These are phyloP conservation scores for Venturia effusa DNA, from an alignment of 2,329 filamentous ascomycete genomes.

Conservation along the genomic window DNA sequence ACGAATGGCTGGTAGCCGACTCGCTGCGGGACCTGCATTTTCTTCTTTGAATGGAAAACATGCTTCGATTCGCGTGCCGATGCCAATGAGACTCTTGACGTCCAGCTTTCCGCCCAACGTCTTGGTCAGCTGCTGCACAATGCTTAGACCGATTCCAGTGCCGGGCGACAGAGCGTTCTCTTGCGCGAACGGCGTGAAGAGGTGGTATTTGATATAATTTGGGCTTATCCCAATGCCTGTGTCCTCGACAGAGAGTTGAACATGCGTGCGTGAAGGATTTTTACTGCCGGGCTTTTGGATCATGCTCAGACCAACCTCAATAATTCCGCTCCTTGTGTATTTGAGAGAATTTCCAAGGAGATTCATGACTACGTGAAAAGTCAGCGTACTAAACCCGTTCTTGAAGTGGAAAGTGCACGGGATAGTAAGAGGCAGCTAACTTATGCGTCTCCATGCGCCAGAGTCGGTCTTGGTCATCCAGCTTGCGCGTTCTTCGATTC, in stretches of 20 bases:
- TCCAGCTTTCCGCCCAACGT: conserved; percentile 6
- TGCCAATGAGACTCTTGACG: conserved; percentile 7
- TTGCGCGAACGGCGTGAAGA: conserved; percentile 12
- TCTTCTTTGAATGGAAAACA: background rate
- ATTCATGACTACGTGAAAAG: conserved; percentile 12
- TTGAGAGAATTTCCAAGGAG: conserved; percentile 15
- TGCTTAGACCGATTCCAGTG: conserved; percentile 11
- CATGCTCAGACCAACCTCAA: conserved; percentile 9
- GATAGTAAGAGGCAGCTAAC: background rate
- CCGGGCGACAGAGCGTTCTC: conserved; percentile 11
- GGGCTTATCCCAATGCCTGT: conserved; percentile 12
- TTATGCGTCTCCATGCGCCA: conserved; percentile 13
- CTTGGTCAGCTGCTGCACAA: conserved; percentile 11
- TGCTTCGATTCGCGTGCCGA: conserved; percentile 3
- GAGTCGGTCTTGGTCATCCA: conserved; percentile 3
- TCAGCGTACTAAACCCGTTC: background rate
- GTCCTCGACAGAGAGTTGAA: conserved; percentile 10
- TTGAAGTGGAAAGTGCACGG: background rate
- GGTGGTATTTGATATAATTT: conserved; percentile 11
- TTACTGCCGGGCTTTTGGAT: background rate
- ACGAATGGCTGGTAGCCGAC: background rate
- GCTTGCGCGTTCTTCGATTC: conserved; percentile 9
- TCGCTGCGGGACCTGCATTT: background rate
- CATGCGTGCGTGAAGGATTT: background rate
- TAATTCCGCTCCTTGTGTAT: conserved; percentile 12